Percentiles rank a stretch among this genome's conserved stretches.
Conservation (phyloP, 2,329 filamentous ascomycete genomes). For the Penicillium sp. region DNA sequence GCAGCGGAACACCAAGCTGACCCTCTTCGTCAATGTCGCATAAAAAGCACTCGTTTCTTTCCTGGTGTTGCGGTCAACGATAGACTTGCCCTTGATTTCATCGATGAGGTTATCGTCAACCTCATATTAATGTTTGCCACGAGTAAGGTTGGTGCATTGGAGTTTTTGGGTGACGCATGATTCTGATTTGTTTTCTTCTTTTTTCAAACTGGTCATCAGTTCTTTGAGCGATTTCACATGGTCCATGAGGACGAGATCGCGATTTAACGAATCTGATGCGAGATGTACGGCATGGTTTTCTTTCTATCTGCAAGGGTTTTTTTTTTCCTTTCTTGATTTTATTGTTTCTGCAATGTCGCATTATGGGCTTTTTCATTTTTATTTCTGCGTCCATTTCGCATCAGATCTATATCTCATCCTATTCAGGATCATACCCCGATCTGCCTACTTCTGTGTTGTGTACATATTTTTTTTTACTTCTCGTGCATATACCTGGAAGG, state of each 20-base stretch:
- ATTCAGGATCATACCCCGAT: conserved; percentile 20
- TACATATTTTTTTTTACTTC: conserved; percentile 32
- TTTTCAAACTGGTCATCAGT: conserved; percentile 13
- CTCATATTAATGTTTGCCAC: conserved; percentile 16
- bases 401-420: conserved; percentile 11
- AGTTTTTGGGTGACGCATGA: conserved; percentile 18
- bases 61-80: conserved; percentile 6
- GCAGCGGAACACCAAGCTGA: conserved; percentile 81
- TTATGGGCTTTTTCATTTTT: conserved; percentile 16
- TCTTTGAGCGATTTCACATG: conserved; percentile 28
- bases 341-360: conserved; percentile 18
- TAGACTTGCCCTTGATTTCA: conserved; percentile 19
- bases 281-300: conserved; percentile 33
- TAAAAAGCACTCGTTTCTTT: conserved; percentile 23
- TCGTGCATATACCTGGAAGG: conserved; percentile 30
- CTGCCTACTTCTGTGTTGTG: conserved; percentile 28
- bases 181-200: background rate
- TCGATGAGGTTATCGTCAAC: conserved; percentile 14
- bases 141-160: conserved; percentile 26
- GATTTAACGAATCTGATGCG: conserved; percentile 38
- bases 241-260: conserved; percentile 22
- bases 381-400: conserved; percentile 7
- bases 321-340: conserved; percentile 4
- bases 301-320: conserved; percentile 5
- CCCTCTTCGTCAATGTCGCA: conserved; percentile 62